Evolutionary conservation across 352 stramenopile species (phyloP).

Genomic region (Globisporangium orthogonon): DNA sequence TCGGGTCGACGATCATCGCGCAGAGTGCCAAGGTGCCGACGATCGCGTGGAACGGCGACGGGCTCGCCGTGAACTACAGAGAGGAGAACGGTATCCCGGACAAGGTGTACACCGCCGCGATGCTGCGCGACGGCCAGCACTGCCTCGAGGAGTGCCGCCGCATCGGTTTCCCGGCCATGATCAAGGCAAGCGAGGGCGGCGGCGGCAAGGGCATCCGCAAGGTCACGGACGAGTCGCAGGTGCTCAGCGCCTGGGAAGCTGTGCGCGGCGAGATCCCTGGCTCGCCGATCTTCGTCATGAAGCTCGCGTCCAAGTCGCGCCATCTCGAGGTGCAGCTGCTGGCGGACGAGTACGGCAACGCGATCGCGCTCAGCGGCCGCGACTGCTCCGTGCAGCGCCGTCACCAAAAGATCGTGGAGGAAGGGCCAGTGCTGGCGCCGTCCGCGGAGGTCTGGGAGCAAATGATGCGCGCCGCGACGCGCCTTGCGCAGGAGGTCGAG

Average conservation of each 20-base stretch:
- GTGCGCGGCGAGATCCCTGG: slow-evolving; percentile 98
- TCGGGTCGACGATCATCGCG: slow-evolving; percentile 99
- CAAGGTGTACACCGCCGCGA: slow-evolving; percentile 92
- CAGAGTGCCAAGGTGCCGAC: slow-evolving; percentile 98
- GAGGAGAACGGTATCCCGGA: slow-evolving; percentile 85
- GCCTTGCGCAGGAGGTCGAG: slow-evolving; percentile 96
- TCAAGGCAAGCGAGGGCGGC: slow-evolving; percentile 99
- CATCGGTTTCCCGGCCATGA: slow-evolving; percentile 99
- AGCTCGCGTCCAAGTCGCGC: slow-evolving; percentile 93
- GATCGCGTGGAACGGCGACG: slow-evolving; percentile 98
- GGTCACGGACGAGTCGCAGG: slow-evolving; percentile 86
- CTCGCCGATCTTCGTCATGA: slow-evolving; percentile 99
- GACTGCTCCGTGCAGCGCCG: slow-evolving; percentile 99
- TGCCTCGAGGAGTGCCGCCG: slow-evolving; percentile 90
- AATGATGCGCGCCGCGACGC: slow-evolving; percentile 84
- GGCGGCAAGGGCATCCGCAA: slow-evolving; percentile 99
- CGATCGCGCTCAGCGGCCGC: slow-evolving; percentile 97
- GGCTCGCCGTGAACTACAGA: slow-evolving; percentile 93
- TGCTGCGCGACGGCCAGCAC: slow-evolving; percentile 89
- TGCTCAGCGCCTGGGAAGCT: slow-evolving; percentile 93
- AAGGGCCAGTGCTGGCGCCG: slow-evolving; percentile 91
- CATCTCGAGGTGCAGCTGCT: slow-evolving; percentile 99
- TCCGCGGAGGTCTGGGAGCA: too few relatives aligned
- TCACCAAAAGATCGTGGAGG: slow-evolving; percentile 99
- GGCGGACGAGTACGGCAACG: slow-evolving; percentile 97